Evolutionary conservation across 176 grass and related monocot species (phyloP), one percentile per base, ranked within the genome.

Genomic region (Phyllostachys edulis): DNA sequence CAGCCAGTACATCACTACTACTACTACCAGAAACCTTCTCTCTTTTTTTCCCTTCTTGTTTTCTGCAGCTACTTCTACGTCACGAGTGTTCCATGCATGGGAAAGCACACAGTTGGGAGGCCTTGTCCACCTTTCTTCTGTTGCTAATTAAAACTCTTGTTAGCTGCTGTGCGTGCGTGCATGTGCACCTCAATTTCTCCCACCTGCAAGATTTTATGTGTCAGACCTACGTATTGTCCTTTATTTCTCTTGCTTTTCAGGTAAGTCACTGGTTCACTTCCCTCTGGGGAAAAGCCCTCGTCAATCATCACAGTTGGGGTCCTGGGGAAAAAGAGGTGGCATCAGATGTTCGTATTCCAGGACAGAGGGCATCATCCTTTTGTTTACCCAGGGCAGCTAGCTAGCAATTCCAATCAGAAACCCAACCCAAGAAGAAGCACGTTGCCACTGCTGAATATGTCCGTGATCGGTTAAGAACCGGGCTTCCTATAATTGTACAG

Each of bases 181-280:
- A 79, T 90, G 88, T 90, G 88, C 88, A 69, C 84, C 84, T 87
- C 88, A 82, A 79, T 87, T 83, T 79, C 79, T 74, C 50, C 17
- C 80, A 83, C 84, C 84, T 83, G 79, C 80, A 87, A 90, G 84
- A 87, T 90, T 86, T 90, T 83, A 60, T 90, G 84, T 83, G 88
- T 90, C 88, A 90, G 88, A 62, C 59, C 50, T 32, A 83, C 79
- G 74, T 74, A 61, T 61, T 41, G 74, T 74, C 84, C 88, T 63
- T 76, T 85, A 67, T 75, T 37, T 83, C 67, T 65, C 74, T 83
- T 67, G 79, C 84, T 87, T 90, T 90, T 90, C 88, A 83, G 79
- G 88, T 87, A 90, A 90, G 67, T 87, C 88, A 83, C 79, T 67
- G 73, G 79, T 77, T 90, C 79, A 83, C 80, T 74, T 90, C 79